Evolutionary conservation across 257 asterid species (phyloP).

Genomic region (Lycium ferocissimum): DNA sequence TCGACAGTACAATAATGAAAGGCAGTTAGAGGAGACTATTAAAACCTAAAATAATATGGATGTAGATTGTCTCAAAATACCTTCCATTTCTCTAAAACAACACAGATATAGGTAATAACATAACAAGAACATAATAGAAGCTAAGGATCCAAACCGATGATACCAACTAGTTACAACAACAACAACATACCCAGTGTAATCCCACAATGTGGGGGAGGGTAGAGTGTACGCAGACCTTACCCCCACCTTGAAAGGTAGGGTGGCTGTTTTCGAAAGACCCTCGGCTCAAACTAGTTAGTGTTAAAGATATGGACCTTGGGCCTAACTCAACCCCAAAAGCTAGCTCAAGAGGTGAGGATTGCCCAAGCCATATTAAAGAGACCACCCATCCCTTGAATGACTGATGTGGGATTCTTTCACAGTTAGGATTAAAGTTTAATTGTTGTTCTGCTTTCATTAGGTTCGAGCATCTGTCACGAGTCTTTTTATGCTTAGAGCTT

Average conservation of each 20-base stretch:
- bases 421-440: not conserved
- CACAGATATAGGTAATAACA: not conserved
- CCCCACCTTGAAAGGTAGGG: no score
- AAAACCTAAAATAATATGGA: conserved; percentile 6
- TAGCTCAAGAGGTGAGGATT: no score
- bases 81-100: not conserved
- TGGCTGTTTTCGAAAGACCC: no score
- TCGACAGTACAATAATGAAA: not conserved
- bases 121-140: not conserved
- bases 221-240: no score
- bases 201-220: no score
- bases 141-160: not conserved
- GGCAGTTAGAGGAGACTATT: not conserved
- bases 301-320: no score
- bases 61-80: not conserved
- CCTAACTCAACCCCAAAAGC: no score
- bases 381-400: no score
- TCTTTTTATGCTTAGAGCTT: not conserved
- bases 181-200: no score
- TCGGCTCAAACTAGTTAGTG: no score
- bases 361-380: no score
- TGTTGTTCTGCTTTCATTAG: not conserved
- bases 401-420: no score
- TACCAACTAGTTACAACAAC: not conserved
- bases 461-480: not conserved